Conservation (phyloP, 768 basidiomycete species). For the Lepiota venenata region DNA sequence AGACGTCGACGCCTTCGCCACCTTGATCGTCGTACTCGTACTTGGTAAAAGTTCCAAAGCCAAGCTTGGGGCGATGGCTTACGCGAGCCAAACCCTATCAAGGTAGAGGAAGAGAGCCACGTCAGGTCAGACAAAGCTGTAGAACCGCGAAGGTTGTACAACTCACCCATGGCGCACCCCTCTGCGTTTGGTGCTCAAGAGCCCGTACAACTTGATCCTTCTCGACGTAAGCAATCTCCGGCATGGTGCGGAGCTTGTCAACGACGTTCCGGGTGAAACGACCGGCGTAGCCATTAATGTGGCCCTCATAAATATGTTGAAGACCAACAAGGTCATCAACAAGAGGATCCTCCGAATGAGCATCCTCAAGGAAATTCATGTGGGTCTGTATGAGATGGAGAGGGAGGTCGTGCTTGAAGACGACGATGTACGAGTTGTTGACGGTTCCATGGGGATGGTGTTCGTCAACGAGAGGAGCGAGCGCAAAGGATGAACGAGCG, state of each 20-base stretch:
- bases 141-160: not conserved
- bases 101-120: constrained; percentile 5
- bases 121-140: constrained; percentile 11
- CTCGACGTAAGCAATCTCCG: constrained; percentile 92
- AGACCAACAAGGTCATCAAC: constrained; percentile 51
- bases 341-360: constrained; percentile 51
- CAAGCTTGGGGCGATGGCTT: constrained; percentile 77
- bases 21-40: constrained; percentile 70
- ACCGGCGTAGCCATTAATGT: constrained; percentile 79
- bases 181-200: constrained; percentile 51
- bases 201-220: constrained; percentile 90
- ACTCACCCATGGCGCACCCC: constrained; percentile 82
- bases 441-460: constrained; percentile 69
- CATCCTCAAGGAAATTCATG: constrained; percentile 71
- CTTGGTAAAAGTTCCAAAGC: constrained; percentile 78
- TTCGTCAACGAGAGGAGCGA: constrained; percentile 59
- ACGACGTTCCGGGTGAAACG: constrained; percentile 68
- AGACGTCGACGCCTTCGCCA: constrained; percentile 94
- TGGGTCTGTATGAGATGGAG: constrained; percentile 65
- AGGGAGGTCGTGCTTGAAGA: constrained; percentile 72
- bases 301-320: constrained; percentile 73
- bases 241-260: constrained; percentile 72
- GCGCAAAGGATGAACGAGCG: constrained; percentile 39
- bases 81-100: constrained; percentile 90
- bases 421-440: constrained; percentile 93